Conservation (phyloP, 805 yeast species). For the Debaryomyces hansenii region DNA sequence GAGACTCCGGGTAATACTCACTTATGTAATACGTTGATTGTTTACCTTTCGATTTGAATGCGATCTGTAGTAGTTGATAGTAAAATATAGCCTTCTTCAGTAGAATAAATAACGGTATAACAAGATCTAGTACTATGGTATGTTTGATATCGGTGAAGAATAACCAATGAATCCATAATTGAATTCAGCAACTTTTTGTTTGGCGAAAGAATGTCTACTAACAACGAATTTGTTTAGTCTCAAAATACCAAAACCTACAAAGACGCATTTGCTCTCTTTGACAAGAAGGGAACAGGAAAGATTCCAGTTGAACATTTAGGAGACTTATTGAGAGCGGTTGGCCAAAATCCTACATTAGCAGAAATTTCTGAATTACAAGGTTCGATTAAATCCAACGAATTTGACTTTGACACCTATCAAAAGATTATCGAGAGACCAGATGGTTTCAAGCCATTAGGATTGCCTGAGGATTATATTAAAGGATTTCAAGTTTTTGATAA, state of each 20-base stretch:
- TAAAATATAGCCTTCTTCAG: background rate
- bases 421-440: conserved; percentile 81
- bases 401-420: conserved; percentile 76
- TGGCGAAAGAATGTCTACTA: background rate
- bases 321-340: conserved; percentile 93
- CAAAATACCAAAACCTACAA: conserved; percentile 55
- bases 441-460: conserved; percentile 84
- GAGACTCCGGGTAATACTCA: conserved; percentile 1
- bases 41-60: conserved; percentile 1
- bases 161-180: background rate
- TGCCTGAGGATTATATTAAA: conserved; percentile 88
- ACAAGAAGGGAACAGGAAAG: conserved; percentile 92
- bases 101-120: background rate
- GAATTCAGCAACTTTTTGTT: background rate
- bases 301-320: conserved; percentile 85
- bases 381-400: conserved; percentile 47
- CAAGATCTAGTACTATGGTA: background rate
- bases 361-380: conserved; percentile 61
- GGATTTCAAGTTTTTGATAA: conserved; percentile 96
- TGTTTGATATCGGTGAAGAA: background rate
- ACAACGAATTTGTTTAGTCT: conserved; percentile 20
- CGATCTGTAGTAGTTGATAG: background rate
- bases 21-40: conserved; percentile 1
- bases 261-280: conserved; percentile 96
- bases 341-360: conserved; percentile 95